Conservation (phyloP, 2,329 filamentous ascomycete genomes). For the Fusarium circinatum region DNA sequence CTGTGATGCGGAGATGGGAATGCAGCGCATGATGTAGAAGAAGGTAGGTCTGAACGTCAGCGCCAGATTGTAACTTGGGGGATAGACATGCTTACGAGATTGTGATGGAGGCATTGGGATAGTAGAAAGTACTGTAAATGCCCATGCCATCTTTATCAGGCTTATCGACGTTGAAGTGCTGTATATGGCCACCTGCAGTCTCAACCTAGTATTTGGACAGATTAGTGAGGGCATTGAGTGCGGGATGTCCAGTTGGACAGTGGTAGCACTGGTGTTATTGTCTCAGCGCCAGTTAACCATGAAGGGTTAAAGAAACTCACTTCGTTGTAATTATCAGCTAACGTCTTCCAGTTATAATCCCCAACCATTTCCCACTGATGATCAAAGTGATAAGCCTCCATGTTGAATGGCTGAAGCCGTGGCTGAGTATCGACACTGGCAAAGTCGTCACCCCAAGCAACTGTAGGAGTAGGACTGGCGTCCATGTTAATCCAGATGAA, state of each 20-base stretch:
- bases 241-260: constrained; percentile 67
- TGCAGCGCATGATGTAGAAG: constrained; percentile 19
- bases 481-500: constrained; percentile 2
- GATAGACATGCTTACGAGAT: not conserved
- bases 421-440: constrained; percentile 56
- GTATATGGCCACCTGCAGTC: constrained; percentile 58
- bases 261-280: constrained; percentile 62
- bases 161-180: constrained; percentile 56
- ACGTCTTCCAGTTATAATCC: constrained; percentile 67
- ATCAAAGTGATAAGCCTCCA: constrained; percentile 63
- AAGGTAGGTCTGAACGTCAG: not conserved
- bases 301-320: not conserved
- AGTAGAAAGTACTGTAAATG: constrained; percentile 7
- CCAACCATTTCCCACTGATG: constrained; percentile 65
- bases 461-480: constrained; percentile 24
- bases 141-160: not conserved
- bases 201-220: constrained; percentile 59
- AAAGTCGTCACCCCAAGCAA: constrained; percentile 62
- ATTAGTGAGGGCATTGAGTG: constrained; percentile 57
- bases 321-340: constrained; percentile 71
- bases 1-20: not conserved
- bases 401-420: constrained; percentile 56
- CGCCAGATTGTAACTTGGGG: not conserved
- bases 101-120: constrained; percentile 6
- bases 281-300: too few relatives aligned